Base-by-base conservation (phyloP, 306 rosid species). In the Citrullus amarus region DNA sequence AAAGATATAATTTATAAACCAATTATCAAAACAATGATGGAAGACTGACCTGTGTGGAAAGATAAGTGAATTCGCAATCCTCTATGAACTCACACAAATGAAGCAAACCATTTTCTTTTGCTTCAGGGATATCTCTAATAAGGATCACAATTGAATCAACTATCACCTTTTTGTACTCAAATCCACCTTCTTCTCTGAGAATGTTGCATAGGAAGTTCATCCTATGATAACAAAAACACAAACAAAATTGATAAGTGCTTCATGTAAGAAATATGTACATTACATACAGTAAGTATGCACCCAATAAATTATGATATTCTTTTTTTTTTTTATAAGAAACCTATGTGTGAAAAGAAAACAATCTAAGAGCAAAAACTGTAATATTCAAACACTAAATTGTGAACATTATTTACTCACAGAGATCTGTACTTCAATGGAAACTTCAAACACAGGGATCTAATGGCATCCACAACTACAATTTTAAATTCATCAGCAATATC, bases 1-100 rank as follows among this genome's bases (percentile, higher is more conserved):
- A 9, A 79, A 79, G 44, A 65, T 36, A 12, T 28, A 36, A 70
- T 57, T 65, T 65, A 75, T 38, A 34, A 72, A 67, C 38, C 79
- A 46, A 79, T 58, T 71, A 60, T 57, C 53, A 75, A 62, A 50
- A 76, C n/a, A 75, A 76, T 53, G 75, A 44, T 63, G 70, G 79
- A 85, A 75, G 77, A 80, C 20, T 66, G 15, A 92, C 99, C 99
- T 95, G 99, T 61, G 98, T 95, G 60, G 97, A 95, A 80, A 95
- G 93, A 85, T 95, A 95, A 51, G 98, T 95, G 86, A 95, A 95
- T 86, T 95, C 98, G 79, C 98, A 95, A 78, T 95, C 98, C 85
- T 95, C 98, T 80, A 95, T 95, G 89, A 95, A 95, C 86, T 95
- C 99, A 63, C 99, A 95, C 25, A 95, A 97, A 90, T 95, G 99